A percentile compares a stretch with the other conserved stretches of the same genome.
phyloP scores from a whole-genome alignment of 345 rosid species.

The Mangifera indica region DNA sequence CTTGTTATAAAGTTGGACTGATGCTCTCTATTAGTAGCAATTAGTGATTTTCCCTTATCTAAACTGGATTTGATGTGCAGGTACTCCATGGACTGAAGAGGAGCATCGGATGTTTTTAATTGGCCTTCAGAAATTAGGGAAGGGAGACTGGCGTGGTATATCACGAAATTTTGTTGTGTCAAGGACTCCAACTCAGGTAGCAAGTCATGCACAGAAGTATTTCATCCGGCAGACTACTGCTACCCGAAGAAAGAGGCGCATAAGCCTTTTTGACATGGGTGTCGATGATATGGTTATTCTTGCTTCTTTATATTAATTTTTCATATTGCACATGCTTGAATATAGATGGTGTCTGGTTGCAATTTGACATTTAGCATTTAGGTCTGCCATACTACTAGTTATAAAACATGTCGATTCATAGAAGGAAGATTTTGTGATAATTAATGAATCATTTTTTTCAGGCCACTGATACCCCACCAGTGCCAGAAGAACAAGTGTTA shows the following conservation, averaged over 20 bases:
- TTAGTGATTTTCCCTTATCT: background rate
- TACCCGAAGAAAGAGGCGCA: conserved; percentile 82
- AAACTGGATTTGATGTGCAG: conserved; percentile 32
- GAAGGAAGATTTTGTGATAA: background rate
- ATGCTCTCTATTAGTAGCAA: background rate
- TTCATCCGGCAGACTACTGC: conserved; percentile 79
- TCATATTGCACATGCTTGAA: background rate
- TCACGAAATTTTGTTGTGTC: conserved; percentile 76
- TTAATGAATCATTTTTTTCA: conserved; percentile 22
- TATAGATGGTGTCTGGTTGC: background rate
- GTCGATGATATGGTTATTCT: conserved; percentile 72
- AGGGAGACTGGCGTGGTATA: conserved; percentile 99
- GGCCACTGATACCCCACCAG: conserved; percentile 61
- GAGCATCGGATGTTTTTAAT: conserved; percentile 85
- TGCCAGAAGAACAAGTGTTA: conserved; percentile 58
- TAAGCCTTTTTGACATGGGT: conserved; percentile 96
- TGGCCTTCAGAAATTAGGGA: conserved; percentile 89
- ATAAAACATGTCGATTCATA: background rate
- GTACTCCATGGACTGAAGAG: conserved; percentile 96
- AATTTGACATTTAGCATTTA: background rate
- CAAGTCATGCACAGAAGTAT: conserved; percentile 98
- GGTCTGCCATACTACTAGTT: background rate
- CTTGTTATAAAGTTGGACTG: background rate
- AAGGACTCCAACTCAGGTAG: conserved; percentile 96
- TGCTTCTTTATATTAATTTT: conserved; percentile 3